phyloP scores from a whole-genome alignment of 805 yeast genomes.

The Saccharomycopsis malanga region DNA sequence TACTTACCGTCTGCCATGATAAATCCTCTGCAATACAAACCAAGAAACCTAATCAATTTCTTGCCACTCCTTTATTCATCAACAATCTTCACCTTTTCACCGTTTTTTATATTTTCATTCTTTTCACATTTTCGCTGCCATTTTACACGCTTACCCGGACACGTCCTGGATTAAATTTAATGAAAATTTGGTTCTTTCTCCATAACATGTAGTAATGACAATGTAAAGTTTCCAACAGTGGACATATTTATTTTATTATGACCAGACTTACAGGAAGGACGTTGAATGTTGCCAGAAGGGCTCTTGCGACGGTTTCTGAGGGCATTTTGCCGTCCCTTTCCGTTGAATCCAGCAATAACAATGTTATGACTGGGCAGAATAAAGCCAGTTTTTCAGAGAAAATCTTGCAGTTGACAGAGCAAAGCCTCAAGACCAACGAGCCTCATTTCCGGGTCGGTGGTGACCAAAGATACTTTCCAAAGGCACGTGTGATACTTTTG shows the following conservation, averaged over 20 bases:
- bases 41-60: too few species aligned
- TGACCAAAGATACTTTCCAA: slow-evolving; percentile 72
- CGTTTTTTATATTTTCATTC: too few species aligned
- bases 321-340: slow-evolving; percentile 16
- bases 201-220: too few species aligned
- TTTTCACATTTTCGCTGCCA: too few species aligned
- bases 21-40: too few species aligned
- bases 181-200: too few species aligned
- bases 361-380: slow-evolving; percentile 15
- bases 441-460: slow-evolving; percentile 84
- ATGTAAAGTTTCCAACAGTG: too few species aligned
- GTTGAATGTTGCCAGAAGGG: slow-evolving; percentile 23
- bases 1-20: too few species aligned
- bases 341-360: not conserved
- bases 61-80: too few species aligned
- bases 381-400: slow-evolving; percentile 25
- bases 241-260: not conserved
- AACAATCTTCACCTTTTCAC: too few species aligned
- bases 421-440: slow-evolving; percentile 50
- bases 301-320: slow-evolving; percentile 28
- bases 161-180: too few species aligned
- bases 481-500: slow-evolving; percentile 69
- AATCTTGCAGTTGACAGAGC: slow-evolving; percentile 33
- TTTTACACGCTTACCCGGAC: too few species aligned
- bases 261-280: not conserved